Evolutionary conservation across 176 grass and related monocot species (phyloP).

Genomic region (Microstegium vimineum): DNA sequence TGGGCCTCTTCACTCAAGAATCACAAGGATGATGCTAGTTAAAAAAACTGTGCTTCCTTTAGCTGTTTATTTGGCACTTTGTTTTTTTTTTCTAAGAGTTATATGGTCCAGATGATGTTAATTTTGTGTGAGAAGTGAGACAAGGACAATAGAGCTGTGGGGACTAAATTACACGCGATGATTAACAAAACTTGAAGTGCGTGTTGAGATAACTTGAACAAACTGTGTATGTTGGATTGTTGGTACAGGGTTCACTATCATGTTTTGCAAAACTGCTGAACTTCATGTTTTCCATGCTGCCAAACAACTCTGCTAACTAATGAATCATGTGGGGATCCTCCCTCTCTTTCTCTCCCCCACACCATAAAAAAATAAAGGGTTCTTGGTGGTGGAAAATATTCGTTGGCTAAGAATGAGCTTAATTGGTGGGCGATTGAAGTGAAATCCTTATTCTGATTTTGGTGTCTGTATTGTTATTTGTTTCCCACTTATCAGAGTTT

Average conservation of each 20-base stretch:
- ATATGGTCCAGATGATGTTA: background rate
- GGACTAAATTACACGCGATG: background rate
- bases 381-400: background rate
- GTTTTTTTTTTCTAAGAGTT: background rate
- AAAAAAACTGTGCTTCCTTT: background rate
- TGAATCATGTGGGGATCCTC: background rate
- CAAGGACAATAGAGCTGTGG: background rate
- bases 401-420: background rate
- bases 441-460: background rate
- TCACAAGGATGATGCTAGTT: background rate
- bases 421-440: background rate
- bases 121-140: background rate
- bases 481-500: background rate
- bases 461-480: background rate
- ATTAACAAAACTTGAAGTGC: background rate
- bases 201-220: background rate
- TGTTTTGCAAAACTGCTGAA: background rate
- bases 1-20: background rate
- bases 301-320: background rate
- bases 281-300: background rate
- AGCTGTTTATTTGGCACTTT: background rate
- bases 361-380: background rate
- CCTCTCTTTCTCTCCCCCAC: background rate
- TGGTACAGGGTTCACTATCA: background rate
- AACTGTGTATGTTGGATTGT: background rate